Evolutionary conservation across 2,329 filamentous ascomycete genomes (phyloP).

Genomic region (Raffaelea deltoideospora): DNA sequence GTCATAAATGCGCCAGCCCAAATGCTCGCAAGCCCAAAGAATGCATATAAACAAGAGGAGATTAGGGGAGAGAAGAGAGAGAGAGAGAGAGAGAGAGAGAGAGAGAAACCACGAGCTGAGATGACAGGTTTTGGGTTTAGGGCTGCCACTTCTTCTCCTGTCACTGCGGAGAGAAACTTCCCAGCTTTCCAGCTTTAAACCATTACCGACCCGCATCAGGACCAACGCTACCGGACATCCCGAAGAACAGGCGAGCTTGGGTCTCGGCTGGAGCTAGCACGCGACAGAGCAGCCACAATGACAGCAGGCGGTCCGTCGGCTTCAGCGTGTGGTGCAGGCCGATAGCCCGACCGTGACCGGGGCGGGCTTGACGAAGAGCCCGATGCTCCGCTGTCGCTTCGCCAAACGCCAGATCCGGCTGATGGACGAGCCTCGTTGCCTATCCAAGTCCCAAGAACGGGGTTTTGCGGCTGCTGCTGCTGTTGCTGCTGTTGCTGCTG

Average conservation of each 20-base stretch:
- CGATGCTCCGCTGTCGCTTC: constrained; percentile 4
- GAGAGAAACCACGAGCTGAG: neutral
- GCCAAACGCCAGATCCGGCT: neutral
- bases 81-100: neutral
- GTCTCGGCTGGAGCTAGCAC: neutral
- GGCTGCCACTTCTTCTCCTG: too few species aligned
- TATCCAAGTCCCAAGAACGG: too few species aligned
- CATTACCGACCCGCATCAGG: too few species aligned
- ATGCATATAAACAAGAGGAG: neutral
- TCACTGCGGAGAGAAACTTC: too few species aligned
- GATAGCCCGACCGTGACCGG: neutral
- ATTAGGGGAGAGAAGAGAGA: neutral
- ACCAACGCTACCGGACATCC: neutral
- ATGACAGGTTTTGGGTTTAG: too few species aligned
- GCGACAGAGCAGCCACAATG: constrained; percentile 2
- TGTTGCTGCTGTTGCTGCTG: neutral
- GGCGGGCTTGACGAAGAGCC: neutral
- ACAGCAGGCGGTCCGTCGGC: constrained; percentile 2
- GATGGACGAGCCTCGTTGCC: neutral
- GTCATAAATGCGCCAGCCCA: neutral
- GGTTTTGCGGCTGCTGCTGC: neutral
- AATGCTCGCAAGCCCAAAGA: too few species aligned
- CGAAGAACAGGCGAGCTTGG: neutral
- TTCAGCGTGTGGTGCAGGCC: neutral
- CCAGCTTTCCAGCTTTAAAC: too few species aligned